These are phyloP conservation scores for Mortierella sp. DNA, from an alignment of 371 early-diverging fungal genomes.

Conservation along the genomic window DNA sequence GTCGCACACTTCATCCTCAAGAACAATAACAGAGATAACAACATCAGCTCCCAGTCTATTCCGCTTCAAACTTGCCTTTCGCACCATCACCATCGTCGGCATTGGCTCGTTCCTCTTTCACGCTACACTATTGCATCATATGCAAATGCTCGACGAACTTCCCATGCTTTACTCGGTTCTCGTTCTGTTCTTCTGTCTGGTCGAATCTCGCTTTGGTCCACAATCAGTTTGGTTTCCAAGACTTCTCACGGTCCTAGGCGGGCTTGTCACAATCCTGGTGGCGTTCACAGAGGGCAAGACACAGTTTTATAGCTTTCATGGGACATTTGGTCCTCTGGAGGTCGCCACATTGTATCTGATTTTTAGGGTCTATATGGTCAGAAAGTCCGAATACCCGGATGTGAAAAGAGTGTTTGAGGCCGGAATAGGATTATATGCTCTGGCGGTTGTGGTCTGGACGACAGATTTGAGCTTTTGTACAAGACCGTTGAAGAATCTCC, in stretches of 20 bases:
- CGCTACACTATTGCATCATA: slow-evolving; percentile 66
- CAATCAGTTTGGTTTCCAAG: slow-evolving; percentile 36
- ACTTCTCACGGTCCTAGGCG: slow-evolving; percentile 9
- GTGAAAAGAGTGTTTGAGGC: slow-evolving; percentile 32
- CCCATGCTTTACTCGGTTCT: slow-evolving; percentile 71
- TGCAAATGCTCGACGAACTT: slow-evolving; percentile 77
- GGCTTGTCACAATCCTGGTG: slow-evolving; percentile 30
- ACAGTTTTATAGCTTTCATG: slow-evolving; percentile 38
- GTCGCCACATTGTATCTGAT: slow-evolving; percentile 19
- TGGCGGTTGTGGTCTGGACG: slow-evolving; percentile 38
- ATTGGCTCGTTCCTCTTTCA: slow-evolving; percentile 74
- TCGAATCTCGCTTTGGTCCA: slow-evolving; percentile 34
- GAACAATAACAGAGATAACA: background rate
- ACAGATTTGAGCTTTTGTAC: slow-evolving; percentile 46
- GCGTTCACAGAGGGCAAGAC: slow-evolving; percentile 31
- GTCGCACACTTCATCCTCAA: no score
- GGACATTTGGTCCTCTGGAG: slow-evolving; percentile 32
- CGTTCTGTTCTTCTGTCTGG: slow-evolving; percentile 34
- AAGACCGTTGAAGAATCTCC: slow-evolving; percentile 2
- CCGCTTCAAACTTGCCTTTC: slow-evolving; percentile 49
- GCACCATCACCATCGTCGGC: slow-evolving; percentile 64
- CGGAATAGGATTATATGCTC: slow-evolving; percentile 28
- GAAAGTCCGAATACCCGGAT: slow-evolving; percentile 33
- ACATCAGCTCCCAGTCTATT: slow-evolving; percentile 29
- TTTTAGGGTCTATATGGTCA: slow-evolving; percentile 27